Conservation (phyloP, 768 basidiomycete species). For the Leccinum barrowsii region DNA sequence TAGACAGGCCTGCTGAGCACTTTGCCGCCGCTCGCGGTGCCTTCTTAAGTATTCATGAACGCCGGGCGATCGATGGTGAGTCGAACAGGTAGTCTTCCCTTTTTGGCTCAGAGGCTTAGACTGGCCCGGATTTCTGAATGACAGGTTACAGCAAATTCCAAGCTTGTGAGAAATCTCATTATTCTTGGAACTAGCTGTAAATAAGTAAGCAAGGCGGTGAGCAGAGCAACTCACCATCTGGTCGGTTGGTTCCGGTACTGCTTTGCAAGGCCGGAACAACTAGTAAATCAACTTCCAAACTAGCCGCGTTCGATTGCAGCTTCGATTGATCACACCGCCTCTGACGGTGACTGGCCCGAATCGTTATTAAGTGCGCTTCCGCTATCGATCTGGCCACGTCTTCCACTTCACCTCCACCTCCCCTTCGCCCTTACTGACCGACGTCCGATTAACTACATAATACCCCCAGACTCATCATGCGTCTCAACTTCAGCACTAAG, state of each 20-base stretch:
- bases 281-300: not conserved
- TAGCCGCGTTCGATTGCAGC: not conserved
- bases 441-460: not conserved
- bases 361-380: not conserved
- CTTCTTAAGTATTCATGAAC: not conserved
- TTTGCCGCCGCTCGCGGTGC: not conserved
- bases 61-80: not conserved
- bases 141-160: not conserved
- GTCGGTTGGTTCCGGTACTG: not conserved
- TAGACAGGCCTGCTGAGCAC: not conserved
- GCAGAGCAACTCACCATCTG: not conserved
- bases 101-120: not conserved
- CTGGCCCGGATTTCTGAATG: not conserved
- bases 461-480: slow-evolving; percentile 11
- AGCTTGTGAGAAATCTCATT: not conserved
- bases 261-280: not conserved
- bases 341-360: not conserved
- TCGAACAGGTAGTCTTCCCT: not conserved
- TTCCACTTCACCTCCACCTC: not conserved
- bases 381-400: not conserved
- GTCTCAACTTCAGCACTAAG: slow-evolving; percentile 19
- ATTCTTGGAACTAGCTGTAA: not conserved
- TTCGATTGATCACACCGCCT: not conserved
- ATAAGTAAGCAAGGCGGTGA: not conserved
- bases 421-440: not conserved